phyloP scores from a whole-genome alignment of 2,329 filamentous ascomycete species.

The Xylaria arbuscula region DNA sequence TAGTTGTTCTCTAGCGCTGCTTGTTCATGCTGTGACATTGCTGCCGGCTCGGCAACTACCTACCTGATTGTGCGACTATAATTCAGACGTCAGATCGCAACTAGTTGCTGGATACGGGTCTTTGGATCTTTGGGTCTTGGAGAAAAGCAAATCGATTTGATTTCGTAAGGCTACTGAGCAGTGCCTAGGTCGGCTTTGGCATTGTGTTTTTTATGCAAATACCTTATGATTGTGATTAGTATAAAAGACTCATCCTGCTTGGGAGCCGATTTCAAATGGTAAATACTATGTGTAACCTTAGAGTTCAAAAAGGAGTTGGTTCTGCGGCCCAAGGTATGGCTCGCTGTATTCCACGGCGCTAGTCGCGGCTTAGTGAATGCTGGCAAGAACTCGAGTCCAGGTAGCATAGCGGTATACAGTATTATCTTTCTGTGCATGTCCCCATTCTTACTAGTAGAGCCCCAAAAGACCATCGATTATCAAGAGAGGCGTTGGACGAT shows the following conservation, averaged over 20 bases:
- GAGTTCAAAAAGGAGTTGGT: neutral
- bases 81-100: conserved; percentile 3
- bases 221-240: too few species aligned
- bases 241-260: too few species aligned
- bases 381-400: neutral
- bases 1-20: conserved; percentile 31
- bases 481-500: neutral
- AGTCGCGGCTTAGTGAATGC: conserved; percentile 9
- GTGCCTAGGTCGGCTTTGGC: neutral
- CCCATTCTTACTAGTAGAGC: neutral
- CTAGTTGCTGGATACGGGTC: conserved; percentile 6
- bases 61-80: conserved; percentile 12
- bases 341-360: conserved; percentile 7
- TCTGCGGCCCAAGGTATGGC: neutral
- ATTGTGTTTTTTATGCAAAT: neutral
- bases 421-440: neutral
- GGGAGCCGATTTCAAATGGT: too few species aligned
- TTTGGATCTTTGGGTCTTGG: neutral
- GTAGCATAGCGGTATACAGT: neutral
- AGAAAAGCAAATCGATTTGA: neutral
- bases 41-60: conserved; percentile 13
- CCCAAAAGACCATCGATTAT: neutral
- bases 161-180: neutral
- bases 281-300: conserved; percentile 23
- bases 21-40: conserved; percentile 67